phyloP scores from a whole-genome alignment of 2,329 filamentous ascomycete genomes.

The Corynespora cassiicola region DNA sequence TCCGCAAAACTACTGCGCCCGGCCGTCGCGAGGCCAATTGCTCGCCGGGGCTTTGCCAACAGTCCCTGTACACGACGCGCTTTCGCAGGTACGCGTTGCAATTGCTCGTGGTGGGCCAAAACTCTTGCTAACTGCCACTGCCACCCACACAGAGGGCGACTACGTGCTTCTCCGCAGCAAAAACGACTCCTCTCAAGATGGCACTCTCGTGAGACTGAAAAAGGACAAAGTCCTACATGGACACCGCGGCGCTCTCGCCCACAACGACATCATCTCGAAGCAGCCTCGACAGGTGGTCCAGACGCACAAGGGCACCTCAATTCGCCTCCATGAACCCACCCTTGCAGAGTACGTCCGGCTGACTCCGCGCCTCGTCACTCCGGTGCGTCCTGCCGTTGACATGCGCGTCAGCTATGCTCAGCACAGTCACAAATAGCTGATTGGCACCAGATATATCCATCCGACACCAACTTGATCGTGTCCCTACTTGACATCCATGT shows the following conservation, averaged over 20 bases:
- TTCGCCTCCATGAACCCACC: conserved; percentile 69
- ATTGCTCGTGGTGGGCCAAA: too few relatives aligned
- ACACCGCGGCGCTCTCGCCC: conserved; percentile 57
- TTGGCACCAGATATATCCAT: conserved; percentile 69
- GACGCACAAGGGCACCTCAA: conserved; percentile 59
- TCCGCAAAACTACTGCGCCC: too few relatives aligned
- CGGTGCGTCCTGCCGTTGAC: conserved; percentile 57
- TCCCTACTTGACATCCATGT: conserved; percentile 78
- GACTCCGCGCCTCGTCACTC: conserved; percentile 75
- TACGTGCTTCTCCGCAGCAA: conserved; percentile 51
- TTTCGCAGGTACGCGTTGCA: conserved; percentile 43
- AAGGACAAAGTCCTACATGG: conserved; percentile 41
- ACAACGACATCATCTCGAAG: conserved; percentile 69
- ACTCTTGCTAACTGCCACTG: too few relatives aligned
- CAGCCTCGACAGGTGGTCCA: conserved; percentile 64
- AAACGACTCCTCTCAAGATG: conserved; percentile 40
- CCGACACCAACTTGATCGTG: conserved; percentile 77
- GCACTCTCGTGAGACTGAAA: conserved; percentile 49
- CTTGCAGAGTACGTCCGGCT: conserved; percentile 76
- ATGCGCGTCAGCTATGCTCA: background rate
- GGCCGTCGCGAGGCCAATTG: too few relatives aligned
- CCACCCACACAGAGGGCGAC: conserved; percentile 41
- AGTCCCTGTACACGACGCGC: conserved; percentile 22
- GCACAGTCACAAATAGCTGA: conserved; percentile 7
- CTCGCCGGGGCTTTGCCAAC: conserved; percentile 24